phyloP scores from a whole-genome alignment of 202 grass and related monocot species.

The Cymbopogon flexuosus region DNA sequence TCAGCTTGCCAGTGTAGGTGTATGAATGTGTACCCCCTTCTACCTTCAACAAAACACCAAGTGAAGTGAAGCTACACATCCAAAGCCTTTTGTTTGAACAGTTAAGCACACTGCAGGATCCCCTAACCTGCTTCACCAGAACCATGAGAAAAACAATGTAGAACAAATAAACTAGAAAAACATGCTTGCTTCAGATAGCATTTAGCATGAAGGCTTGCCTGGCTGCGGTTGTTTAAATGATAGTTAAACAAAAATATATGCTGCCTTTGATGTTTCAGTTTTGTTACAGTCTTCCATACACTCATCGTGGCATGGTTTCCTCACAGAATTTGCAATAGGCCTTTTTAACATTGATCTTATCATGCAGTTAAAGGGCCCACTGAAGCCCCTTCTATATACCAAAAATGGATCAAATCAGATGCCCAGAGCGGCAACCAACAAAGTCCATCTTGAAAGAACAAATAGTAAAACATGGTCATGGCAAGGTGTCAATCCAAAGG shows the following conservation, averaged over 20 bases:
- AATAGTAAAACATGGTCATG: no score
- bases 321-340: not conserved
- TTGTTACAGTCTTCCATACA: not conserved
- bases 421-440: not conserved
- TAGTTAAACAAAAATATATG: not conserved
- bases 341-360: not conserved
- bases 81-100: not conserved
- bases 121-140: conserved; percentile 29
- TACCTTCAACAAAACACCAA: not conserved
- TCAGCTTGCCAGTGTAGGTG: not conserved
- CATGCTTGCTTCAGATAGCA: conserved; percentile 5
- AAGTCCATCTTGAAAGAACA: not conserved
- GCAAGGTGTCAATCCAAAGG: no score
- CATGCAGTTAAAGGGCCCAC: not conserved
- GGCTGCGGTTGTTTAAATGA: conserved; percentile 1
- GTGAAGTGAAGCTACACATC: not conserved
- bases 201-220: conserved; percentile 26
- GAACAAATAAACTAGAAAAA: not conserved
- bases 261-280: not conserved
- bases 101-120: not conserved
- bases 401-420: not conserved
- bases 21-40: not conserved
- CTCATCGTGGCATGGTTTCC: not conserved
- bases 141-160: not conserved
- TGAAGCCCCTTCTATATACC: not conserved